Evolutionary conservation across 331 rosid genomes (phyloP), one percentile per base, ranked within the genome.

Genomic region (Acacia pycnantha): DNA sequence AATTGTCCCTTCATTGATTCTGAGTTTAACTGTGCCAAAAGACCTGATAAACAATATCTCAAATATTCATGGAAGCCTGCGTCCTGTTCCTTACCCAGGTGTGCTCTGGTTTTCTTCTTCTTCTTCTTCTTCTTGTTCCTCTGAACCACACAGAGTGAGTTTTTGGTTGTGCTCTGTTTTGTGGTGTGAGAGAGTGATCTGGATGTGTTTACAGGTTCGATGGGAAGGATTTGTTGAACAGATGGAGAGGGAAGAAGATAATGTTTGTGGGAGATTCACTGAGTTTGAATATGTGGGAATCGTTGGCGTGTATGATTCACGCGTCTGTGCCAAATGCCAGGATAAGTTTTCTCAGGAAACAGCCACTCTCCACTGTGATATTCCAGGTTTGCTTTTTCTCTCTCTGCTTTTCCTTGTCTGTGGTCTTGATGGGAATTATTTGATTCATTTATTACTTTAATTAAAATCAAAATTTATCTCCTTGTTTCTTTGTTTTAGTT

Each of bases 201-300:
- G 66, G 12, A 62, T 64, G 70, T 15, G 41, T 9, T 22, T 72
- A 80, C 64, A 95, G 99, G 82, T 95, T 93, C 47, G 82, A 92
- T 81, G 99, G 99, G 54, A 11, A 12, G 58, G 94, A 82, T 74
- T 85, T 95, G 46, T 68, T 95, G 81, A 90, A 40, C 51, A 88
- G 75, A 14, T 95, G 97, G 97, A 89, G 73, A 6, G 99, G 98
- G 65, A 95, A 92, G 85, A 92, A 88, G 88, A 92, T 95, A 92
- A 93, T 95, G 99, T 95, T 95, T 79, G 99, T 95, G 81, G 99
- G 99, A 0, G 99, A 95, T 81, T 95, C 99, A 41, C 88, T 95
- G 97, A 95, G 99, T 88, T 66, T 92, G 69, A 95, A 95, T 86
- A 92, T 92, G 98, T 95, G 97, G 97, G 94, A 93, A 90, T 95